Base-by-base conservation (phyloP, 2,329 filamentous ascomycete species). In the Colletotrichum sp. region DNA sequence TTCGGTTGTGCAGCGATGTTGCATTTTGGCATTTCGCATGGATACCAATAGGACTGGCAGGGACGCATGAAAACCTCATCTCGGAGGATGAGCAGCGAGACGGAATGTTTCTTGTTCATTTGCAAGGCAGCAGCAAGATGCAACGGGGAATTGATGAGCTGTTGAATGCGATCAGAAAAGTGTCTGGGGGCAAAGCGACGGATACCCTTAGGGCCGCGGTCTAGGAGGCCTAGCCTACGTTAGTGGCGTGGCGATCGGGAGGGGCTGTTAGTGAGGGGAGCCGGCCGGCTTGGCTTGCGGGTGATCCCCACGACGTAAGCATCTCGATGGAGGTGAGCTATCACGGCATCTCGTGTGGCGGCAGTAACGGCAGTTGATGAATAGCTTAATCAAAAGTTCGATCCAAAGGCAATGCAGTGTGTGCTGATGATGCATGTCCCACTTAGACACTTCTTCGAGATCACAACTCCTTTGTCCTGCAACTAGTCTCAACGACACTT, bases 241-340 rank as follows among this genome's bases (percentile, higher is more conserved):
- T 66, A 22, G 72, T 75, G 72, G 72, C 68, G 72, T 66, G 72
- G 61, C 68, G 72, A 75, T 75, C 68, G 68, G 68, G 72, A 75
- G 72, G 72, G 68, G 72, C 52, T 61, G 28, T 22, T 60, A 32
- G 60, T 52, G 48, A 52, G 68, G 61, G 48, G 66, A 61, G 56
- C 30, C 58, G 28, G 30, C n/a, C 32, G 58, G 58, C 58, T 62
- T 62, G 58, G 58, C 58, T 34, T 36, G 58, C 30, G 58, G 58
- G 58, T 62, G 58, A 62, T 22, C 32, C 58, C n/a, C 58, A n/a
- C 6, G 43, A 52, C n/a, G 10, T 22, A 13, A 0, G 0, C 27
- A 34, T n/a, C 18, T 62, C 30, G 28, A 32, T 32, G 58, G n/a
- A 36, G 3, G 8, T 62, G 30, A 5, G 0, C 30, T 18, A 1